Evolutionary conservation across 805 yeast species (phyloP), one percentile per base, ranked within the genome.

Genomic region (Kuraishia capsulata): DNA sequence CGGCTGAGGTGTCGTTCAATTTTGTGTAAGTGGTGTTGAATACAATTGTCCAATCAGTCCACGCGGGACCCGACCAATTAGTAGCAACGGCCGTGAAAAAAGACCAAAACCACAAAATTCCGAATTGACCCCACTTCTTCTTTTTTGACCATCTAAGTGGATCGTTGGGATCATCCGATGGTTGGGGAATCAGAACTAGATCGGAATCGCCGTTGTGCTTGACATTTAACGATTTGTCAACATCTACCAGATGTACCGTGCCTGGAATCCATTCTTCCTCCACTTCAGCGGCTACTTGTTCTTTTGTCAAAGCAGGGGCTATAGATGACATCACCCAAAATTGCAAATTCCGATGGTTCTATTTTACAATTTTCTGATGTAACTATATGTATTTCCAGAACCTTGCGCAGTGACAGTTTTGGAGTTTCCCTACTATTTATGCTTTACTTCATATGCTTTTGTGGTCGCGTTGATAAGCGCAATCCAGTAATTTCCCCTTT

Each of bases 211-310:
- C 50, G 25, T 53, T 46, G 40, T 51, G 57, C 28, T 50, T 4
- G 20, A 51, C 57, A n/a, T 41, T 34, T 14, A 50, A 43, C 6
- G 38, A 24, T 8, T 44, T 35, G 14, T 61, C 65, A 10, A 62
- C 18, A 45, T 70, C 78, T 30, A 74, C 70, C 26, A 74, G 56
- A 38, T 67, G 70, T 16, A 67, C 55, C 6, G 76, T 71, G 8
- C 80, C 80, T 4, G 79, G 78, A 38, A 53, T 44, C 46, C 44
- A 36, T 9, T 33, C 36, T 4, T 33, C 36, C 18, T 17, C 36
- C 17, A 33, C 40, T 31, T 25, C 36, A 5, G 17, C 30, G 16
- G 20, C 39, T 20, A 36, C 43, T 11, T 8, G 10, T 23, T 23
- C 26, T 23, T n/a, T n/a, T n/a, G n/a, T n/a, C n/a, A n/a, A n/a